A percentile compares a stretch with the other conserved stretches of the same genome.
These are phyloP conservation scores for Aspergillus viridinutans DNA, from an alignment of 2,329 filamentous ascomycete genomes.

Conservation along the genomic window DNA sequence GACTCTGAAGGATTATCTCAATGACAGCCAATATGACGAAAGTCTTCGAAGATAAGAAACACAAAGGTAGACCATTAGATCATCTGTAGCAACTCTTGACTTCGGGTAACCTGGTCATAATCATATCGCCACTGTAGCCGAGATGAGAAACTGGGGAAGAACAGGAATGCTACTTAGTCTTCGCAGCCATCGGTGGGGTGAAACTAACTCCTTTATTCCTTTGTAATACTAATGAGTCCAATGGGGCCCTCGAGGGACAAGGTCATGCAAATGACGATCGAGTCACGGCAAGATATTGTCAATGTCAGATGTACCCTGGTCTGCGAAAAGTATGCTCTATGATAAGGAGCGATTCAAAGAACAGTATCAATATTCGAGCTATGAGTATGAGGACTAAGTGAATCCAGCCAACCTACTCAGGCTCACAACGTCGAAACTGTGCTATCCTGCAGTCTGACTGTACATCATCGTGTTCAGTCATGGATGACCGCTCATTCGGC, in stretches of 20 bases:
- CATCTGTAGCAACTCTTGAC: background rate
- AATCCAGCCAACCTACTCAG: background rate
- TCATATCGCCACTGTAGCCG: background rate
- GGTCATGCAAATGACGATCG: constrained; percentile 33
- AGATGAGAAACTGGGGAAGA: background rate
- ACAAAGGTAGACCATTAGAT: background rate
- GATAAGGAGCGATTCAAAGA: background rate
- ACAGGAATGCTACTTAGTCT: background rate
- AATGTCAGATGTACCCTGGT: background rate
- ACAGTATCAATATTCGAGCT: background rate
- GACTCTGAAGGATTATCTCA: too few species aligned
- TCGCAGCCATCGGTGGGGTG: background rate
- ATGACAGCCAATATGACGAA: background rate
- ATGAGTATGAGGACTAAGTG: background rate
- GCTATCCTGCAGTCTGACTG: background rate
- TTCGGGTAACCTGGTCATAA: background rate
- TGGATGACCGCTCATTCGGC: background rate
- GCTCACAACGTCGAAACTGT: background rate
- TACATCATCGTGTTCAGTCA: background rate
- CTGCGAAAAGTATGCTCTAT: background rate
- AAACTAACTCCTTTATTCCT: background rate
- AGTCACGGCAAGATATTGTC: constrained; percentile 13
- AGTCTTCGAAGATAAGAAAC: background rate
- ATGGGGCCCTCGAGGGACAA: constrained; percentile 2
- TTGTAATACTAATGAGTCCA: background rate